Conservation (phyloP, 2,329 filamentous ascomycete species). For the Byssothecium circinans region DNA sequence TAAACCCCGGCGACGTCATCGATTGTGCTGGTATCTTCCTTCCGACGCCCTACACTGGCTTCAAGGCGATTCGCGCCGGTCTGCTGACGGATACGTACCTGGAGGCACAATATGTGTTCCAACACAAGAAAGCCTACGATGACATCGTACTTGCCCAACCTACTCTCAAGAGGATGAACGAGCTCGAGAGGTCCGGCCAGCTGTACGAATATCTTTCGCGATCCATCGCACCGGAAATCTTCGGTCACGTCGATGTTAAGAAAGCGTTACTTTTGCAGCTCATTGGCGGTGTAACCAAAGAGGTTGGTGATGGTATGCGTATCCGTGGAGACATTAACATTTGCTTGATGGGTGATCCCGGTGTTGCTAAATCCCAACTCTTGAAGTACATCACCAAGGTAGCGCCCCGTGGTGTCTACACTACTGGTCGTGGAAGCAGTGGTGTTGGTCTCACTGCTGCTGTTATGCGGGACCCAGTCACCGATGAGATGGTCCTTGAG, state of each 20-base stretch:
- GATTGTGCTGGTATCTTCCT: conserved; percentile 95
- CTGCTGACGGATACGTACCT: conserved; percentile 97
- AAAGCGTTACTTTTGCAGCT: conserved; percentile 94
- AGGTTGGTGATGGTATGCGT: conserved; percentile 97
- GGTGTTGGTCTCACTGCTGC: conserved; percentile 81
- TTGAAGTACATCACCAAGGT: conserved; percentile 99
- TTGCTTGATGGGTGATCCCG: conserved; percentile 97
- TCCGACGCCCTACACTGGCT: conserved; percentile 97
- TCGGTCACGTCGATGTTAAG: conserved; percentile 94
- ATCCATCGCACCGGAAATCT: conserved; percentile 97
- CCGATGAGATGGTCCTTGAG: conserved; percentile 82
- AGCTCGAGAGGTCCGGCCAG: conserved; percentile 81
- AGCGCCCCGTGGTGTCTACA: conserved; percentile 87
- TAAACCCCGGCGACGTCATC: conserved; percentile 92
- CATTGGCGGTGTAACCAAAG: conserved; percentile 93
- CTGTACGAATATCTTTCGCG: conserved; percentile 95
- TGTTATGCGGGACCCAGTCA: conserved; percentile 81
- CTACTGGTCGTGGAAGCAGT: conserved; percentile 77
- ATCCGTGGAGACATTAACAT: conserved; percentile 99
- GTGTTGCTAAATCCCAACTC: conserved; percentile 98
- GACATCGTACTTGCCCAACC: conserved; percentile 82
- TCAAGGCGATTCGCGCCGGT: conserved; percentile 93
- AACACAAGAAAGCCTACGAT: conserved; percentile 98
- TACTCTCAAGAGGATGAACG: conserved; percentile 80
- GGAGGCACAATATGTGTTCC: conserved; percentile 87